phyloP scores from a whole-genome alignment of 2,329 filamentous ascomycete species.

The Ophiostoma angusticollis region DNA sequence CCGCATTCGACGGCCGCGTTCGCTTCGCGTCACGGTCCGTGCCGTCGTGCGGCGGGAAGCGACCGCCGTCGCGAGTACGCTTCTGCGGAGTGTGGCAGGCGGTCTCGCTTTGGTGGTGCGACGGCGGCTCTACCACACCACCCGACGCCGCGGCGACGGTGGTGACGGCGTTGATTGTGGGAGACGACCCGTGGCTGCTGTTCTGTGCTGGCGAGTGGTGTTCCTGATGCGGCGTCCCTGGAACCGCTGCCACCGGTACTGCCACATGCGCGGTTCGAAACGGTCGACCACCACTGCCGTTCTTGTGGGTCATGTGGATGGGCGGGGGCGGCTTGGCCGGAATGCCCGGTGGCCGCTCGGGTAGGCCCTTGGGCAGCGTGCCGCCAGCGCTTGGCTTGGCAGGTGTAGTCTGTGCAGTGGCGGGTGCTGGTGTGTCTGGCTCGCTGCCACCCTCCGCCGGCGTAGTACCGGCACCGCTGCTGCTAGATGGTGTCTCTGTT shows the following conservation, averaged over 20 bases:
- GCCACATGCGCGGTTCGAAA: too few species aligned
- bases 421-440: neutral
- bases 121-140: too few species aligned
- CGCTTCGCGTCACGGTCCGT: slow-evolving; percentile 8
- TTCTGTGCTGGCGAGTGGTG: neutral
- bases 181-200: neutral
- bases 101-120: too few species aligned
- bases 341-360: slow-evolving; percentile 3
- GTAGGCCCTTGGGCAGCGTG: neutral
- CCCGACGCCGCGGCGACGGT: neutral
- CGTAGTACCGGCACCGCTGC: too few species aligned
- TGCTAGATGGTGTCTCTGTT: too few species aligned
- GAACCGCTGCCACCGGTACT: too few species aligned
- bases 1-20: slow-evolving; percentile 6
- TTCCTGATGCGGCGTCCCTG: neutral
- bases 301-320: slow-evolving; percentile 4
- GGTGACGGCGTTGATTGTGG: neutral
- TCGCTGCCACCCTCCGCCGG: too few species aligned
- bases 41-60: neutral
- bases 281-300: neutral
- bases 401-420: neutral
- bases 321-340: slow-evolving; percentile 13
- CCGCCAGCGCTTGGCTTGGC: neutral
- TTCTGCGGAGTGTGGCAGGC: slow-evolving; percentile 3
- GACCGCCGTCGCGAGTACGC: slow-evolving; percentile 6